Percentiles rank a stretch among this genome's conserved stretches.
phyloP scores from a whole-genome alignment of 331 rosid species.

The Rosa hybrid region DNA sequence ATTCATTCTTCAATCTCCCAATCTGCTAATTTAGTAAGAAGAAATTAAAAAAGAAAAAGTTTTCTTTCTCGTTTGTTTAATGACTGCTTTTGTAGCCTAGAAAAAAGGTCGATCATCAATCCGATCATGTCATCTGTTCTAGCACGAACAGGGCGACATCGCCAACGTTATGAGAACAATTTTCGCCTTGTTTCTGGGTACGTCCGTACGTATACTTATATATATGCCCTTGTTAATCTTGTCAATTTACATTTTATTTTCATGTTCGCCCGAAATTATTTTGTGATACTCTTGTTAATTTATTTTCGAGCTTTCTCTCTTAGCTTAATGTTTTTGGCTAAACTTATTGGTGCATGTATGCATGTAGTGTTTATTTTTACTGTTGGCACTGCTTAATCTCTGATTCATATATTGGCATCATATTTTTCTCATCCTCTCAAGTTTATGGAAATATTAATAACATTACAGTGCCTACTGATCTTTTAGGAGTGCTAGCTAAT shows the following conservation, averaged over 20 bases:
- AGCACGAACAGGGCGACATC: constrained; percentile 72
- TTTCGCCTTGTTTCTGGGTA: constrained; percentile 90
- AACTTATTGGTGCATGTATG: no score
- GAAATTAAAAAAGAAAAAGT: neutral
- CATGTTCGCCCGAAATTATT: no score
- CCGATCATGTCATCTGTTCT: constrained; percentile 47
- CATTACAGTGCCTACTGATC: no score
- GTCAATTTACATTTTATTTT: neutral
- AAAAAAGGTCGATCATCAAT: neutral
- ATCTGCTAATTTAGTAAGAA: neutral
- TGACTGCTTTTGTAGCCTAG: neutral
- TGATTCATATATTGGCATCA: no score
- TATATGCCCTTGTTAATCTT: neutral
- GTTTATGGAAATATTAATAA: no score
- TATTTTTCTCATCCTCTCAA: no score
- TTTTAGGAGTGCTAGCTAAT: no score
- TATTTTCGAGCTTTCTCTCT: neutral
- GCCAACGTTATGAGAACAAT: constrained; percentile 71
- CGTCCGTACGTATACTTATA: neutral
- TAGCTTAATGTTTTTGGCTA: no score
- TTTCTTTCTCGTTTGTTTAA: neutral
- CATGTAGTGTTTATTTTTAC: no score
- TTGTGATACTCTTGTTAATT: neutral
- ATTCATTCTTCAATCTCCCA: neutral
- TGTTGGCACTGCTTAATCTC: neutral